These are phyloP conservation scores for Chlorella sp. DNA, from an alignment of 139 green algal genomes.

Conservation along the genomic window DNA sequence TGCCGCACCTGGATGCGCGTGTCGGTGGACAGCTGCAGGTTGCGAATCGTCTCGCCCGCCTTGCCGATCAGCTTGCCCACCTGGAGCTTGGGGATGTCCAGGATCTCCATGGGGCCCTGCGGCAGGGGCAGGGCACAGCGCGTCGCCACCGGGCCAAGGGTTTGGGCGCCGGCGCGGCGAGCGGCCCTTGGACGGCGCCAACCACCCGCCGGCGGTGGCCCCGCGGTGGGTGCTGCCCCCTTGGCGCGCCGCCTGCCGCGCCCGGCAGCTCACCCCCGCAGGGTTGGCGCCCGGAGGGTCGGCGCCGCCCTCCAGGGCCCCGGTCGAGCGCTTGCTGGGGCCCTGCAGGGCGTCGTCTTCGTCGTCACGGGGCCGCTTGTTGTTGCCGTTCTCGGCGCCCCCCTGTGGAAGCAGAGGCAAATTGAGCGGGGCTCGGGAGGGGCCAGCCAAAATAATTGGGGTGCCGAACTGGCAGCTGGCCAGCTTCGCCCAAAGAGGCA, in stretches of 20 bases:
- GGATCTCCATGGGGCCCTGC: conserved; percentile 33
- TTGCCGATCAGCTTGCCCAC: conserved; percentile 91
- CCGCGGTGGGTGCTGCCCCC: not conserved
- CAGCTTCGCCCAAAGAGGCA: too few relatives aligned
- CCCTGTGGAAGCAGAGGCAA: not conserved
- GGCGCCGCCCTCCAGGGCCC: not conserved
- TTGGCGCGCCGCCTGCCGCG: not conserved
- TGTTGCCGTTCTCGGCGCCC: conserved; percentile 20
- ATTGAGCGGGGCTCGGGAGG: not conserved
- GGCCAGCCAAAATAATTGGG: too few relatives aligned
- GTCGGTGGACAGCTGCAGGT: conserved; percentile 73
- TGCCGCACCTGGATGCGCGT: conserved; percentile 66
- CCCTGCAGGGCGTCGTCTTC: conserved; percentile 24
- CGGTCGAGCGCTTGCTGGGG: conserved; percentile 43
- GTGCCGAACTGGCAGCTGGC: too few relatives aligned
- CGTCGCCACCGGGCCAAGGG: not conserved
- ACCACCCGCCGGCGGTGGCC: not conserved
- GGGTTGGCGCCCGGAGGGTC: conserved; percentile 7
- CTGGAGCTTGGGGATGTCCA: conserved; percentile 49
- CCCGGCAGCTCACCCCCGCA: not conserved
- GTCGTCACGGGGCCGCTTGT: conserved; percentile 49
- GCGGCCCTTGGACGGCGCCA: conserved; percentile 1
- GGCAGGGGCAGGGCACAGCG: not conserved
- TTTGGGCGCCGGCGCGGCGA: not conserved
- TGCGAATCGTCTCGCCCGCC: conserved; percentile 86